Evolutionary conservation across 2,329 filamentous ascomycete genomes (phyloP), one percentile per base, ranked within the genome.

Genomic region (Tolypocladium paradoxum): DNA sequence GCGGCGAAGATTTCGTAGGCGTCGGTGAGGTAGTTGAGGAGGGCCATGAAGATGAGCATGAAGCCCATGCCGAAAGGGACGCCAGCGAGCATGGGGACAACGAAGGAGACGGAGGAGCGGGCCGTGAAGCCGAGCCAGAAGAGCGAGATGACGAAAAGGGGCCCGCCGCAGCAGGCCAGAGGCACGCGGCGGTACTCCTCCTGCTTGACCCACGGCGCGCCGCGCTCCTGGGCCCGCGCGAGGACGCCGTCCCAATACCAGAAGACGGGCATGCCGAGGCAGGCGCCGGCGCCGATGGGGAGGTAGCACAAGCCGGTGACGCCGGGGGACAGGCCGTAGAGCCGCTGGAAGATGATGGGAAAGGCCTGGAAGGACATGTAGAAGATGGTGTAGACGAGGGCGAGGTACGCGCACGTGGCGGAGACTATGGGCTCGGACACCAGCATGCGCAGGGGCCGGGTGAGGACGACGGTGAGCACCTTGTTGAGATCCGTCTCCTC

Each of bases 311-410:
- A 73, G 1, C 86, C 86, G 34, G 81, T 79, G 31, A 81, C 73
- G 22, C 86, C 84, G 0, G 83, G 73, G 3, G 76, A 79, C 55
- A 90, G 79, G 33, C 72, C 70, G 65, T 90, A 90, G 4, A 83
- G 64, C 27, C 69, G 64, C 57, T 78, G 71, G 65, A 88, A 91
- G 57, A 90, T 85, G 55, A 84, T 75, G 1, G 83, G 83, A 64
- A 85, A 91, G 2, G 85, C 84, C 65, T 89, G 82, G 60, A 92
- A 89, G 63, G 83, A 89, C 69, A 91, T 87, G 73, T 81, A 80
- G 62, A 80, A 79, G 58, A 80, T 78, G 49, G 73, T 78, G 63
- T 90, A 91, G 35, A 83, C 77, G 31, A 91, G 73, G 35, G 87
- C 82, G 12, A 90, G 73, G 66, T 90, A 91, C 62, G 81, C 64